Evolutionary conservation across 2,329 filamentous ascomycete genomes (phyloP), one percentile per base, ranked within the genome.

Genomic region (Fusarium penzigii): DNA sequence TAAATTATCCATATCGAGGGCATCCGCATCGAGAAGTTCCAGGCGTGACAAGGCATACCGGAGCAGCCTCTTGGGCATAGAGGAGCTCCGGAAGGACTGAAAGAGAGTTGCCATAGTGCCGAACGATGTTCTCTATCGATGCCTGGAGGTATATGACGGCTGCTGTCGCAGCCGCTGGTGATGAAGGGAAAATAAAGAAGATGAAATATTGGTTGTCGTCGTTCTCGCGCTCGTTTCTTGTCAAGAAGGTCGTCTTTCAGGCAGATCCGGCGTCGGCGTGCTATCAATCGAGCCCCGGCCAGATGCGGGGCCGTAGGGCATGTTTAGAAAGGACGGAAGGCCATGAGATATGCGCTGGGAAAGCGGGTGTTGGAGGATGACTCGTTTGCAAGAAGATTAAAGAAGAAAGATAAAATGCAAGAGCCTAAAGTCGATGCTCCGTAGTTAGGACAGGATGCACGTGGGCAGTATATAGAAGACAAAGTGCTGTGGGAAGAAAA

Each of bases 51-150:
- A 78, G 45, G 87, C 90, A 76, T 94, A 96, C 62, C 90, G 87
- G 59, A 97, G 82, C 65, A 97, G 81, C 71, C 88, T 86, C 81
- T 94, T 96, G 75, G 92, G 90, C 78, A 96, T 90, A 62, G 84
- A 89, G 58, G 91, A 84, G 70, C 74, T 78, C 65, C 78, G 74
- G 65, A 85, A 84, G 52, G 78, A 80, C 72, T 79, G 86, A 66
- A 94, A 82, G 69, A 90, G 85, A 68, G 82, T 86, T 48, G 87
- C 85, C 89, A 92, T 92, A 71, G 55, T 70, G 69, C 55, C 46
- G 55, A 49, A 34, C 29, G 16, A 39, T 42, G 45, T 38, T 49
- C 42, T 55, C 47, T 52, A 44, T 41, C 55, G 48, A 52, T 39
- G 29, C 32, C 32, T 44, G 49, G 44, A 38, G 42, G 17, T 50